These are phyloP conservation scores for Tetrahymena elliotti DNA, from an alignment of 73 alveolate species.

Conservation along the genomic window DNA sequence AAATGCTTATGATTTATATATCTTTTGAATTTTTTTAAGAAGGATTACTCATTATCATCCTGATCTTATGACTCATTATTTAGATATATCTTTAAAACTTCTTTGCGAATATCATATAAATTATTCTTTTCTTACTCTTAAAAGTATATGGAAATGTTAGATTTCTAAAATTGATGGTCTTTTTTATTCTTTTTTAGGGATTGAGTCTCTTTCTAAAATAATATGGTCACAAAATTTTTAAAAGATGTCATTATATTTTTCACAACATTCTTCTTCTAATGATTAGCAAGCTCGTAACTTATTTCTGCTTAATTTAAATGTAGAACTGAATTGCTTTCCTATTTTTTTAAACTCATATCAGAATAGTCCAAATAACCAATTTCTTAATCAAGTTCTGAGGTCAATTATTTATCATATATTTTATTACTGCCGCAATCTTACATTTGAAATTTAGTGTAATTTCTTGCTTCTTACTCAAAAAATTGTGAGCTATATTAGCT, in stretches of 20 bases:
- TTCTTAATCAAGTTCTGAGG: not conserved
- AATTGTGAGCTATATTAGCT: not conserved
- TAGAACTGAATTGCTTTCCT: too few relatives aligned
- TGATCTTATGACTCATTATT: not conserved
- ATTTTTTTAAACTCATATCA: not conserved
- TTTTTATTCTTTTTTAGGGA: not conserved
- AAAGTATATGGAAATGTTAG: not conserved
- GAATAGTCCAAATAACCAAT: not conserved
- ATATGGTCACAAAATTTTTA: not conserved
- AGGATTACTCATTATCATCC: not conserved
- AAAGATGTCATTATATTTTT: not conserved
- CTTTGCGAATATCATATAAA: not conserved
- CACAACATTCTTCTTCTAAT: not conserved
- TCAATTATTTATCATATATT: too few relatives aligned
- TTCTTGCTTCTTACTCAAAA: not conserved
- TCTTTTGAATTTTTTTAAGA: not conserved
- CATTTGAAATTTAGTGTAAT: not conserved
- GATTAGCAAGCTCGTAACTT: not conserved
- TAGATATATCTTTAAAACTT: not conserved
- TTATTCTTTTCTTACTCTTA: not conserved
- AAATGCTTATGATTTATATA: not conserved
- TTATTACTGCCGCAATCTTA: too few relatives aligned
- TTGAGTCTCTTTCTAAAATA: not conserved
- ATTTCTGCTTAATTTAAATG: not conserved
- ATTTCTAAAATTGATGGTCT: not conserved